phyloP scores from a whole-genome alignment of 768 basidiomycete species.

The Lactarius hengduanensis region DNA sequence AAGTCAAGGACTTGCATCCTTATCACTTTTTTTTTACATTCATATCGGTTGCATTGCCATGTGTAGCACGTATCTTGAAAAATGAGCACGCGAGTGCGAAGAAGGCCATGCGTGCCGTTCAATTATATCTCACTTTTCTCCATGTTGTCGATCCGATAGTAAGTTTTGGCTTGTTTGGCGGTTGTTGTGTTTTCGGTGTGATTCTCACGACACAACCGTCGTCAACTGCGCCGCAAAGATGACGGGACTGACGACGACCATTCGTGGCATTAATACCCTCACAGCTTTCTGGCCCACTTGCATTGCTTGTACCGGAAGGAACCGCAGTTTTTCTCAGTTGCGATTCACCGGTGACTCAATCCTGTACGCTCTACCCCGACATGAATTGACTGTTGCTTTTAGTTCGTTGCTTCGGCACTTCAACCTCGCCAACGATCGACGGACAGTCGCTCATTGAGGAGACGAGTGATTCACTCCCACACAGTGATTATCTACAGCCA shows the following conservation, averaged over 20 bases:
- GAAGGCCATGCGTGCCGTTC: neutral
- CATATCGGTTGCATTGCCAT: neutral
- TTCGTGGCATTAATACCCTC: neutral
- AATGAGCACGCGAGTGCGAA: neutral
- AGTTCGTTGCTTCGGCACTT: constrained; percentile 2
- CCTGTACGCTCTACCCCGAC: neutral
- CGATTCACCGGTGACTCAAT: constrained; percentile 7
- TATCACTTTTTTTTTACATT: neutral
- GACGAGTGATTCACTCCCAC: neutral
- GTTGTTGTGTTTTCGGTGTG: neutral
- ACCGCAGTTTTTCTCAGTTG: neutral
- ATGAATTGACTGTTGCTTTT: neutral
- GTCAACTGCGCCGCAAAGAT: neutral
- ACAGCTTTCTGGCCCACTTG: neutral
- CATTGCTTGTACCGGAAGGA: neutral
- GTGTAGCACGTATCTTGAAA: neutral
- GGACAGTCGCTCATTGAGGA: neutral
- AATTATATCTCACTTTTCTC: neutral
- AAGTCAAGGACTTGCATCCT: neutral
- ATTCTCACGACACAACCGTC: neutral
- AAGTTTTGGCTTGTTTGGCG: neutral
- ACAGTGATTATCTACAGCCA: neutral
- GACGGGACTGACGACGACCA: neutral
- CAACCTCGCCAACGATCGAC: neutral
- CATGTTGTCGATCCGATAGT: neutral